A percentile compares a stretch with the other conserved stretches of the same genome.
Evolutionary conservation across 2,329 filamentous ascomycete genomes (phyloP).

Genomic region (Rhynchosporium graminicola): DNA sequence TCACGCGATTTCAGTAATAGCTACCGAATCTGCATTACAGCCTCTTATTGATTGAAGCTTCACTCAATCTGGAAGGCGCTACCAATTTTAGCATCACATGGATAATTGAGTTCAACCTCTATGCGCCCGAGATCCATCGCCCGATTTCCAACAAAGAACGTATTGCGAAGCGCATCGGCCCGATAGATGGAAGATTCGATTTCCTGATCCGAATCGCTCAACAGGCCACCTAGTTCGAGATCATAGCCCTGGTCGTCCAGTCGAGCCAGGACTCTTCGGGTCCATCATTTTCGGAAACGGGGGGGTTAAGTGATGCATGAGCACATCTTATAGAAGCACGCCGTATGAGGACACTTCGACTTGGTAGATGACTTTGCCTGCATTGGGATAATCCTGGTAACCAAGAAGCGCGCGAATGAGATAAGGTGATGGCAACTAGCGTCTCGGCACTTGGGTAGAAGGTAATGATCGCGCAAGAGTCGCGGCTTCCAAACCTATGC

Average conservation of each 20-base stretch:
- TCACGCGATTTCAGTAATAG: not conserved
- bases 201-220: not conserved
- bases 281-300: not conserved
- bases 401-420: not conserved
- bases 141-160: not conserved
- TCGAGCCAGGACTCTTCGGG: not conserved
- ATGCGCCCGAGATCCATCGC: too few species aligned
- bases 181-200: not conserved
- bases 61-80: not conserved
- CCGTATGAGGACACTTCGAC: not conserved
- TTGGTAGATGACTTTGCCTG: not conserved
- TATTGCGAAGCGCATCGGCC: not conserved
- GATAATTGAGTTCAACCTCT: not conserved
- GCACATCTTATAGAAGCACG: not conserved
- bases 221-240: not conserved
- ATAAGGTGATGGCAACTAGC: not conserved
- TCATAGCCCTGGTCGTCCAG: not conserved
- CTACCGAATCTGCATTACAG: not conserved
- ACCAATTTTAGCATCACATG: not conserved
- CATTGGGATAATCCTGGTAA: not conserved
- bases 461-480: not conserved
- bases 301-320: conserved; percentile 2
- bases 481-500: not conserved
- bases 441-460: not conserved
- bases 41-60: not conserved